Evolutionary conservation across 208 protist species (phyloP), one percentile per base, ranked within the genome.

Genomic region (Crithidia mellificae): DNA sequence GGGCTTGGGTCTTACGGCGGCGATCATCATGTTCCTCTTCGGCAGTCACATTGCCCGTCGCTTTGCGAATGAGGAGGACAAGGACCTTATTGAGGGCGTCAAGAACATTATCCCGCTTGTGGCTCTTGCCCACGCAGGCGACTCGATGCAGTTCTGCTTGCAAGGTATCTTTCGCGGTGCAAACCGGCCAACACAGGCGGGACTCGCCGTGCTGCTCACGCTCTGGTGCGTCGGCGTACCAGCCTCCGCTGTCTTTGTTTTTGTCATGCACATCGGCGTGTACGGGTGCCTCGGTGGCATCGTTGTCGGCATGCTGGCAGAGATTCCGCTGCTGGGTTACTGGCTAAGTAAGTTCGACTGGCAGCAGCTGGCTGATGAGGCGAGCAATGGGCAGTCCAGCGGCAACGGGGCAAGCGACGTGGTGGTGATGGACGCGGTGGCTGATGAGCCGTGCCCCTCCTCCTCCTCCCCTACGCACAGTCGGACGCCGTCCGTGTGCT

Each of bases 221-320:
- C 67, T 90, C 49, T 92, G 83, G 84, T 73, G 83, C 59, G 63
- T 92, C 52, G 83, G 81, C 22, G 73, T 92, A 34, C 87, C 83
- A 11, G 61, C 77, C 27, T 89, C 78, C 25, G 72, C 69, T 12
- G 24, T 92, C 24, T 80, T 83, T 24, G 83, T 85, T 14, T 79
- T 84, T 67, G 73, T 81, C 15, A 49, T 81, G 53, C 22, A 84
- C 17, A 63, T 58, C 44, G 87, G 83, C 54, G 81, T 90, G 15
- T 74, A 71, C 43, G 81, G 83, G 17, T 77, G 78, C 53, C 39
- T 92, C 14, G 70, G 71, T 9, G 87, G 81, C 22, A 72, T 92
- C 22, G 44, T 84, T 0, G 72, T 81, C 1, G 83, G 87, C 49
- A 83, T 92, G 47, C 12, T 73, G 0, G 73, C 79, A 46, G 83